Evolutionary conservation across 768 basidiomycete species (phyloP).

Genomic region (Leccinum arenicola): DNA sequence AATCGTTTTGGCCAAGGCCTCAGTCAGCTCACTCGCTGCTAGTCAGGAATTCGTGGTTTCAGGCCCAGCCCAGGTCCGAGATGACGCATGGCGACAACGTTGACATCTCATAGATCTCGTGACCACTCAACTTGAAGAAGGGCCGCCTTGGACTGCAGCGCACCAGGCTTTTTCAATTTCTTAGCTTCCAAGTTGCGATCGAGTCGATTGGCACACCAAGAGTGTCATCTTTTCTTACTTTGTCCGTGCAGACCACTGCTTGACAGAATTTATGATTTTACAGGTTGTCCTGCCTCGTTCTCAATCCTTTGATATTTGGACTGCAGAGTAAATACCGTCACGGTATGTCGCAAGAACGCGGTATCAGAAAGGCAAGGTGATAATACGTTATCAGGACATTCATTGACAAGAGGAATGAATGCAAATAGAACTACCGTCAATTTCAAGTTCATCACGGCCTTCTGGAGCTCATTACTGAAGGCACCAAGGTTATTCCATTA

Average conservation of each 20-base stretch:
- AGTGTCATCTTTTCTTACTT: not conserved
- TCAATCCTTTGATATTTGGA: not conserved
- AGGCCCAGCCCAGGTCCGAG: too few species aligned
- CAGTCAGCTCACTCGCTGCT: not conserved
- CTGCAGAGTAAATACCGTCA: too few species aligned
- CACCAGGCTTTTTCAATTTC: too few species aligned
- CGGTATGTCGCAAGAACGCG: not conserved
- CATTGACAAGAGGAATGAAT: not conserved
- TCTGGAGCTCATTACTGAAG: too few species aligned
- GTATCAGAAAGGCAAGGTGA: not conserved
- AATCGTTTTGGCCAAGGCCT: not conserved
- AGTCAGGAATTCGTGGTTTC: not conserved
- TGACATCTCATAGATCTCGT: too few species aligned
- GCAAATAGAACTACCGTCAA: not conserved
- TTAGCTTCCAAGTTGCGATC: too few species aligned
- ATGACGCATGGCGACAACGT: too few species aligned
- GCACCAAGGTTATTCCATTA: too few species aligned
- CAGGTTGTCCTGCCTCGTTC: not conserved
- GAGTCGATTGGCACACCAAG: too few species aligned
- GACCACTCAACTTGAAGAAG: too few species aligned
- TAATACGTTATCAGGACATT: too few species aligned
- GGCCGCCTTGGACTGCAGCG: too few species aligned
- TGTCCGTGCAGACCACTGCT: not conserved
- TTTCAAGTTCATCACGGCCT: not conserved
- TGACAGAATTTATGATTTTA: not conserved